Conservation (phyloP, 805 yeast species). For the Blastobotrys peoriensis region DNA sequence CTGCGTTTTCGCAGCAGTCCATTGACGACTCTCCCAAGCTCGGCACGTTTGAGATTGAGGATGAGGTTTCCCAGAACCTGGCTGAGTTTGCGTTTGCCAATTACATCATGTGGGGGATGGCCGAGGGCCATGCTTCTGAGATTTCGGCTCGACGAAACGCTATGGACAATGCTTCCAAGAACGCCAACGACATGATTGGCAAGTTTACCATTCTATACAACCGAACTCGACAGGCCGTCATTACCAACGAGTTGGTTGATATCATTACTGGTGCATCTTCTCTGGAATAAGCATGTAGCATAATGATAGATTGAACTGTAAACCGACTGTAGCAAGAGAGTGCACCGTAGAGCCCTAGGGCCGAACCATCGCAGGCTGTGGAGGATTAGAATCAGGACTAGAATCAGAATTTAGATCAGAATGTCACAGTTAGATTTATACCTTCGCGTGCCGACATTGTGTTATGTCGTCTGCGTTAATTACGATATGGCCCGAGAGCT, state of each 20-base stretch:
- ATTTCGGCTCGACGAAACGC: constrained; percentile 98
- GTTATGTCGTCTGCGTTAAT: too few species aligned
- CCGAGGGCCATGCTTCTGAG: constrained; percentile 98
- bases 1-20: constrained; percentile 62
- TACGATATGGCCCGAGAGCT: too few species aligned
- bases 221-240: constrained; percentile 99
- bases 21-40: constrained; percentile 82
- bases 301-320: not conserved
- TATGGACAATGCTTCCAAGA: constrained; percentile 99
- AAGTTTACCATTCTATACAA: constrained; percentile 95
- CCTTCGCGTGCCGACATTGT: too few species aligned
- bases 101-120: constrained; percentile 83
- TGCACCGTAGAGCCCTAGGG: too few species aligned
- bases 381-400: too few species aligned
- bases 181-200: constrained; percentile 98
- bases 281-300: constrained; percentile 54
- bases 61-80: constrained; percentile 45
- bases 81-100: constrained; percentile 87
- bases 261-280: constrained; percentile 99
- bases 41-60: constrained; percentile 72
- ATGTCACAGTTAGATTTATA: too few species aligned
- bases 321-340: too few species aligned
- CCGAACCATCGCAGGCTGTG: too few species aligned
- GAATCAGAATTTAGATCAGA: too few species aligned
- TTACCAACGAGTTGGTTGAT: constrained; percentile 98